Base-by-base conservation (phyloP, 148 eudicot species). In the Chenopodium berlandieri region DNA sequence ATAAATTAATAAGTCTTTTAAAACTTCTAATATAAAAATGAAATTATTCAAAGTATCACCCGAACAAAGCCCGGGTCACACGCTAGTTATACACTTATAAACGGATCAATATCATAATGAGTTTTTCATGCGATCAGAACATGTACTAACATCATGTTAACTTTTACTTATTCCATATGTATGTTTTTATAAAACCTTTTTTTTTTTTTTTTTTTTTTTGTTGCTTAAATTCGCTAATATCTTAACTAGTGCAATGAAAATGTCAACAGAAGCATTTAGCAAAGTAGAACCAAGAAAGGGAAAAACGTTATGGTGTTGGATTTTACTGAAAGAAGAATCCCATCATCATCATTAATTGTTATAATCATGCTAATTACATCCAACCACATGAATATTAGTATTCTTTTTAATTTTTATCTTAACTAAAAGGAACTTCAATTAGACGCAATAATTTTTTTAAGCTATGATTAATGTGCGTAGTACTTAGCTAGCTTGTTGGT, bases 301-400 rank as follows among this genome's bases (percentile, higher is more conserved):
- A 31, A 27, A 23, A 8, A 30, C 31, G 20, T 31, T 7, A 64
- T 64, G 48, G 1, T 64, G 78, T 82, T 71, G 32, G 63, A 71
- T 82, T 71, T 82, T 78, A 78, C 85, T 32, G 62, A 30, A 82
- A 71, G 34, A 71, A 62, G 77, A 77, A 77, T 71, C 80, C 71
- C 71, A 76, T 71, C 85, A 82, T 71, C 50, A 82, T 71, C 77
- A 73, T 60, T 25, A 77, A 52, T 52, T 56, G 62, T 71, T 78
- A 11, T 54, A 9, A 40, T 47, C 30, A 71, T 71, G 70, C 14
- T 73, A 63, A 78, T 78, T 78, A 79, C 73, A 25, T 71, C 77
- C 81, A 71, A 78, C 77, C 77, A 82, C 64, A 80, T 71, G 67
- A 25, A 78, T 48, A 23, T 19, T 1, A 31, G 56, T 79, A 13